These are phyloP conservation scores for Apiosordaria backusii DNA, from an alignment of 495 filamentous ascomycete genomes.

Conservation along the genomic window DNA sequence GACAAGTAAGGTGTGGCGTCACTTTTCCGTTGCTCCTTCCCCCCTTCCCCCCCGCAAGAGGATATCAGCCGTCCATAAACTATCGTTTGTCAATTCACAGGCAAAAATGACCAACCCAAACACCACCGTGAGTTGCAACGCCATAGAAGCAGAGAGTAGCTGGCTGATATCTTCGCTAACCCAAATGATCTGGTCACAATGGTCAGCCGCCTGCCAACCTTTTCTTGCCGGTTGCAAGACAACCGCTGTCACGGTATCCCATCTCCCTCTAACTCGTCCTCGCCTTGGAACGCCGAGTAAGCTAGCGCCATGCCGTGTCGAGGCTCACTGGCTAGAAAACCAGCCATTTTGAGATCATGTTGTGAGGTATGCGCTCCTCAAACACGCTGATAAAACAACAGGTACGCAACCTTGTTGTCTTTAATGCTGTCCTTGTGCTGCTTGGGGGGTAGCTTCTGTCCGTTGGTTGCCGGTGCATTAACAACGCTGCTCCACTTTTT, in stretches of 20 bases:
- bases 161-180: background rate
- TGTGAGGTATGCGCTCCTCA: constrained; percentile 23
- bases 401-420: constrained; percentile 95
- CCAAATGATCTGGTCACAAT: background rate
- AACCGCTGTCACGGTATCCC: background rate
- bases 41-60: background rate
- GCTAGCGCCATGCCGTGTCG: background rate
- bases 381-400: constrained; percentile 89
- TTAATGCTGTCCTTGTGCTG: constrained; percentile 68
- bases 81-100: background rate
- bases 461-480: constrained; percentile 56
- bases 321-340: background rate
- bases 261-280: background rate
- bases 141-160: background rate
- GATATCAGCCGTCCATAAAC: background rate
- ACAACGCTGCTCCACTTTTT: constrained; percentile 64
- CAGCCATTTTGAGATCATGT: background rate
- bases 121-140: background rate
- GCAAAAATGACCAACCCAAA: background rate
- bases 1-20: background rate
- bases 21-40: background rate
- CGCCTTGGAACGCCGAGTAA: constrained; percentile 1
- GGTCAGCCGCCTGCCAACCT: background rate
- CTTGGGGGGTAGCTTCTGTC: constrained; percentile 53
- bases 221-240: background rate